These are phyloP conservation scores for Triticum urartu DNA, from an alignment of 176 grass and related monocot genomes.

Conservation along the genomic window DNA sequence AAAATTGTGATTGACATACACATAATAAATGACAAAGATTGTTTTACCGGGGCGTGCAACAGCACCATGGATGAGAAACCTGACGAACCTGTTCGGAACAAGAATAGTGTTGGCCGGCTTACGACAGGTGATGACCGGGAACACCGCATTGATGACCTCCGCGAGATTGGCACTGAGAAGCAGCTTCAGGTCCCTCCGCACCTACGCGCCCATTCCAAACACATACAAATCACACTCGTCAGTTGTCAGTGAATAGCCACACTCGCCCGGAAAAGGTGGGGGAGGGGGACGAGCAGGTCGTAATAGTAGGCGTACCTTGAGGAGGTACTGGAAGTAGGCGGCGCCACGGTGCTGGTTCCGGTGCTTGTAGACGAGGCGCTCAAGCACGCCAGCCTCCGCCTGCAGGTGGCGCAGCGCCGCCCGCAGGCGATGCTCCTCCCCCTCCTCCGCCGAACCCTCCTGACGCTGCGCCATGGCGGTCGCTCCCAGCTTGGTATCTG, in stretches of 20 bases:
- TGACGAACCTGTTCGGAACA: constrained; percentile 29
- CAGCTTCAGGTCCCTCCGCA: constrained; percentile 65
- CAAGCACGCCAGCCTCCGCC: constrained; percentile 49
- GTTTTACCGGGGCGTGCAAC: background rate
- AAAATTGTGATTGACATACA: background rate
- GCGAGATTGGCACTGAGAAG: constrained; percentile 20
- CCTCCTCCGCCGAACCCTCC: background rate
- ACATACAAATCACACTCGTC: background rate
- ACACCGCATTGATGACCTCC: constrained; percentile 45
- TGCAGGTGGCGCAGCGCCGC: constrained; percentile 41
- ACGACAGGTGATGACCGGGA: constrained; percentile 51
- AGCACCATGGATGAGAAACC: background rate
- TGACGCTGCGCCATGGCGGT: background rate
- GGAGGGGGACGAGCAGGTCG: background rate
- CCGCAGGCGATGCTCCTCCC: constrained; percentile 34
- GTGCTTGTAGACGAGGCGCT: constrained; percentile 67
- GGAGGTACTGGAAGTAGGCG: constrained; percentile 66
- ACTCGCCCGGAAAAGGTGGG: background rate
- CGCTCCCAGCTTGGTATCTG: background rate
- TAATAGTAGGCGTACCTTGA: constrained; percentile 36
- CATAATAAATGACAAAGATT: background rate
- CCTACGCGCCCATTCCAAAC: constrained; percentile 21
- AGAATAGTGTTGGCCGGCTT: constrained; percentile 56
- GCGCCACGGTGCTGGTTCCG: constrained; percentile 57
- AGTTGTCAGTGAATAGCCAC: background rate